Evolutionary conservation across 768 basidiomycete species (phyloP), one percentile per base, ranked within the genome.

Genomic region (Serendipita sp.): DNA sequence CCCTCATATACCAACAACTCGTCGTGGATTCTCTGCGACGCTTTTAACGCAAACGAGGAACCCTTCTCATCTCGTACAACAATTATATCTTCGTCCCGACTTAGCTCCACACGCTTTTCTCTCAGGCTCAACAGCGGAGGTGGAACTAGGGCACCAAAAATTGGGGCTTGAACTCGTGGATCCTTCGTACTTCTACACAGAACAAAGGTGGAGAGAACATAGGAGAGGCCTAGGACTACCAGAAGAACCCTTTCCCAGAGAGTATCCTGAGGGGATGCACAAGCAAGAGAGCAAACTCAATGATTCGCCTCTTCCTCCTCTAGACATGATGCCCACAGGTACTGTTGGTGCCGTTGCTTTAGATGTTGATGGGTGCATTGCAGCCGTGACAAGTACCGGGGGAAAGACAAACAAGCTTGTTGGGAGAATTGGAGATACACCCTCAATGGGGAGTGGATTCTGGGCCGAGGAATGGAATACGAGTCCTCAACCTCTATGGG

Each of bases 261-360:
- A 1, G 1, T 23, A 23, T 23, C 23, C 23, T 23, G 23, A 23
- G 1, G 23, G 23, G 23, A 23, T 23, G 23, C 23, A 23, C 23
- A 23, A 23, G 23, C 23, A 23, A 23, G 23, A 23, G 23, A 1
- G 23, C 23, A 23, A 23, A 23, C 23, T 1, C 23, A 23, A 23
- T 23, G 23, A 23, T 23, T 23, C 23, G 23, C 23, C 23, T 23
- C 23, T 52, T 16, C 10, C 18, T 32, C 67, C 75, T 13, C 74
- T 87, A 5, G 85, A 88, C 71, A 73, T 79, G 68, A 75, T 83
- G 67, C 86, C 90, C 3, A 85, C 74, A 15, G 90, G 89, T 10
- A 92, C 89, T 0, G 89, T 92, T 8, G 90, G 90, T 18, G 90
- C 90, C 0, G 88, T 92, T 5, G 89, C 87, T 3, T 75, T 91